A percentile compares a stretch with the other conserved stretches of the same genome.
These are phyloP conservation scores for Ganoderma sinense DNA, from an alignment of 1,284 basidiomycete genomes.

Conservation along the genomic window DNA sequence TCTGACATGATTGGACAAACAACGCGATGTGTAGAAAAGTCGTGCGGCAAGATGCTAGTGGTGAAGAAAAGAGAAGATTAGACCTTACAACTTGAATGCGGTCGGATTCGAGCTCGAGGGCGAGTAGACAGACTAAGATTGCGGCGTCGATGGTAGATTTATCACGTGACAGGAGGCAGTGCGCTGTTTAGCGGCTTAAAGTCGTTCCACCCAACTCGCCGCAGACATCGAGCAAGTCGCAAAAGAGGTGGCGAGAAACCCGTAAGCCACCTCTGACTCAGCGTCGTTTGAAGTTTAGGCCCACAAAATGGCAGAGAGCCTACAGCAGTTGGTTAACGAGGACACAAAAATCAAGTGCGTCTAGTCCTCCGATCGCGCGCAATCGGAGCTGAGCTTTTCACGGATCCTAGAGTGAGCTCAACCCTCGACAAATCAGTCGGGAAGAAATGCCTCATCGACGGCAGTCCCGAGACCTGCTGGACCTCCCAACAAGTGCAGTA, in stretches of 20 bases:
- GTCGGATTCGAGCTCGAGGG: not conserved
- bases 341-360: slow-evolving; percentile 35
- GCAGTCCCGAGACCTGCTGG: slow-evolving; percentile 83
- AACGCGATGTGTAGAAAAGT: not conserved
- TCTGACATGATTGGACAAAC: slow-evolving; percentile 10
- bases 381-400: not conserved
- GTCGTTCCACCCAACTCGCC: not conserved
- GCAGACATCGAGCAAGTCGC: not conserved
- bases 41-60: not conserved
- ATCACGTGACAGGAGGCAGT: not conserved
- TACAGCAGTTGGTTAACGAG: slow-evolving; percentile 23
- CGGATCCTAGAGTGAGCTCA: slow-evolving; percentile 84
- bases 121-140: not conserved
- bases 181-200: not conserved
- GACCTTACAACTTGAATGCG: not conserved
- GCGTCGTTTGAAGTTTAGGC: not conserved
- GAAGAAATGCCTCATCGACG: slow-evolving; percentile 76
- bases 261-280: not conserved
- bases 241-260: not conserved
- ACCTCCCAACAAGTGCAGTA: slow-evolving; percentile 74
- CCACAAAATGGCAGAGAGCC: slow-evolving; percentile 14
- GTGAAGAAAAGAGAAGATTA: not conserved
- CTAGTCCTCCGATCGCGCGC: slow-evolving; percentile 45
- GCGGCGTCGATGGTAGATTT: not conserved
- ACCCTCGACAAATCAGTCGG: slow-evolving; percentile 79